A percentile compares a stretch with the other conserved stretches of the same genome.
These are phyloP conservation scores for Cercospora citrullina DNA, from an alignment of 2,329 filamentous ascomycete species.

Conservation along the genomic window DNA sequence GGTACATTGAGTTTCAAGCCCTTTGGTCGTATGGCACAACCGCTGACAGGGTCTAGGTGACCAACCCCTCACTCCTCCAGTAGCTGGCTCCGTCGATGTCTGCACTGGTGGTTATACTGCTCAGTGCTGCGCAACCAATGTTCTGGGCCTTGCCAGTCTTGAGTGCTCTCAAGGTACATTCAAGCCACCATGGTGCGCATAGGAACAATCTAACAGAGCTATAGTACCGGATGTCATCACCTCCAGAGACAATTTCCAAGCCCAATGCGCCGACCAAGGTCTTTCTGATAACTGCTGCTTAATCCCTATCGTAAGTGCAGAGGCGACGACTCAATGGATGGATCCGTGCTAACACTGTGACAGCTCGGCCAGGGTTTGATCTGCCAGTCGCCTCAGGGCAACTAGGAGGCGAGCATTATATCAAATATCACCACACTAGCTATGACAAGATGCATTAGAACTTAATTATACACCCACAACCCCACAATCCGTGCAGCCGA, in stretches of 20 bases:
- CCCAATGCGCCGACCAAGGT: slow-evolving; percentile 5
- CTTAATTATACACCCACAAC: background rate
- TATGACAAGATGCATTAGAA: background rate
- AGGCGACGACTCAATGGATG: background rate
- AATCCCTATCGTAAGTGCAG: slow-evolving; percentile 1
- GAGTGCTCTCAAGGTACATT: slow-evolving; percentile 7
- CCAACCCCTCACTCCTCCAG: background rate
- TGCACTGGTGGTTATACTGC: slow-evolving; percentile 3
- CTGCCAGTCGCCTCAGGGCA: slow-evolving; percentile 7
- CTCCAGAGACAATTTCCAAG: background rate
- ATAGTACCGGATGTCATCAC: slow-evolving; percentile 1
- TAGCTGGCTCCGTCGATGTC: background rate
- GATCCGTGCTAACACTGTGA: background rate
- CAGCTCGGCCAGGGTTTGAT: slow-evolving; percentile 10
- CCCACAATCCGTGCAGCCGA: background rate
- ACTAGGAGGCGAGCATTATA: background rate
- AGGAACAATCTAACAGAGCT: background rate
- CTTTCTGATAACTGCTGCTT: slow-evolving; percentile 5
- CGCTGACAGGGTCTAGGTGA: background rate
- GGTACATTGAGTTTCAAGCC: background rate
- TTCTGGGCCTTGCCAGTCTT: slow-evolving; percentile 3
- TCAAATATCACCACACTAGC: background rate
- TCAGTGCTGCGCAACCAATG: slow-evolving; percentile 14
- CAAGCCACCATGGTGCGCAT: background rate
- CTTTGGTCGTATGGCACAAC: background rate